Evolutionary conservation across 768 basidiomycete species (phyloP).

Genomic region (Rhizopogon rudus): DNA sequence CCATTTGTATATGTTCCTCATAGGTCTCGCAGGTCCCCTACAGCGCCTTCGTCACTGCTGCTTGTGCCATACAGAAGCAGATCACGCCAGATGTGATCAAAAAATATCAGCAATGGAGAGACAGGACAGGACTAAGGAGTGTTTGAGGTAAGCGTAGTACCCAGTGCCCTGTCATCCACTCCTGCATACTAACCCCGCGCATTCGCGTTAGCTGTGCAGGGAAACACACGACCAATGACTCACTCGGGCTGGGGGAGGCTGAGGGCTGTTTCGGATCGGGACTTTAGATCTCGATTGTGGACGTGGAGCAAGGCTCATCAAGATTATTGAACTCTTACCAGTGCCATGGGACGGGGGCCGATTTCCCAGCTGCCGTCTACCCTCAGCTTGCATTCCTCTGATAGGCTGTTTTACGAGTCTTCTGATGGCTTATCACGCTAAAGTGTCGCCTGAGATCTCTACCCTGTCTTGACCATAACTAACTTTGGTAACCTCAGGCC

Average conservation of each 20-base stretch:
- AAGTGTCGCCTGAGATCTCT: not conserved
- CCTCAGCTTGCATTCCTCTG: not conserved
- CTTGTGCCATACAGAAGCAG: conserved; percentile 65
- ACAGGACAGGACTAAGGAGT: conserved; percentile 18
- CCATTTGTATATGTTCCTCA: not conserved
- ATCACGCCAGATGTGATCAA: conserved; percentile 79
- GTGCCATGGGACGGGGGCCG: not conserved
- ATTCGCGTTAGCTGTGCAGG: not conserved
- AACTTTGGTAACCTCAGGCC: not conserved
- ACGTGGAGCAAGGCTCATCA: not conserved
- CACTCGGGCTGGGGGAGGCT: not conserved
- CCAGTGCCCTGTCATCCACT: conserved; percentile 3
- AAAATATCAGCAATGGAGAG: conserved; percentile 71
- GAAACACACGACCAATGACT: not conserved
- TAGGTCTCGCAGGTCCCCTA: conserved; percentile 57
- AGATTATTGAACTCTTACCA: not conserved
- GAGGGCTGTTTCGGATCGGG: not conserved
- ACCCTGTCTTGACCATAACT: not conserved
- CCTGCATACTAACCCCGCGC: not conserved
- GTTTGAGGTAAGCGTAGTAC: not conserved
- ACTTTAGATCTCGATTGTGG: not conserved
- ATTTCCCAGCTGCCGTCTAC: not conserved
- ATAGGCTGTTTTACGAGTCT: not conserved
- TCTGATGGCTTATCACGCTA: not conserved
- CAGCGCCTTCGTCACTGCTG: conserved; percentile 68